phyloP scores from a whole-genome alignment of 2,329 filamentous ascomycete genomes.

The Penicillium sp. region DNA sequence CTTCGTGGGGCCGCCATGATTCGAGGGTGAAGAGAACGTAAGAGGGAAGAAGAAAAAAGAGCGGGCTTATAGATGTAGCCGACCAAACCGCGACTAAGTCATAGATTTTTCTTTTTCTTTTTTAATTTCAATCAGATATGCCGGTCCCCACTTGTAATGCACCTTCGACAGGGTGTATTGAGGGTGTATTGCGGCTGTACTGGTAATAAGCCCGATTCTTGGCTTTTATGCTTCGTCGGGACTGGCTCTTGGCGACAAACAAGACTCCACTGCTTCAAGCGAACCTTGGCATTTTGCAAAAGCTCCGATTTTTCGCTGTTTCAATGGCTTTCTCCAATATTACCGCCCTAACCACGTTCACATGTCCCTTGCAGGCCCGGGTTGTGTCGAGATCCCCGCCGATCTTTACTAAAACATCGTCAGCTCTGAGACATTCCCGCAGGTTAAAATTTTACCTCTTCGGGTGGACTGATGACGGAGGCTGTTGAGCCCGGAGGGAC shows the following conservation, averaged over 20 bases:
- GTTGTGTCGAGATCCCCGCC: neutral
- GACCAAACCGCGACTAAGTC: conserved; percentile 11
- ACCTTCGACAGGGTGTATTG: neutral
- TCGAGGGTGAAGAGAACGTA: neutral
- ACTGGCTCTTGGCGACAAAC: conserved; percentile 2
- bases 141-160: conserved; percentile 6
- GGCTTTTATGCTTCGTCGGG: conserved; percentile 5
- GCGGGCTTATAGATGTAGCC: conserved; percentile 15
- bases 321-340: neutral
- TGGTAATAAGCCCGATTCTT: conserved; percentile 1
- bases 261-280: conserved; percentile 4
- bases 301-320: neutral
- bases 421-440: neutral
- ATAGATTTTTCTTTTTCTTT: neutral
- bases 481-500: neutral
- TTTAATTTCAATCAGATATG: conserved; percentile 15
- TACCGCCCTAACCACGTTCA: neutral
- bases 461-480: conserved; percentile 7
- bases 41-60: neutral
- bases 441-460: neutral
- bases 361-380: neutral
- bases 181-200: neutral
- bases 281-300: conserved; percentile 5
- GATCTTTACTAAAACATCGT: neutral
- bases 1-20: conserved; percentile 27